Percentiles rank a stretch among this genome's conserved stretches.
Conservation (phyloP, 106 monocot species). For the Dioscorea alata region DNA sequence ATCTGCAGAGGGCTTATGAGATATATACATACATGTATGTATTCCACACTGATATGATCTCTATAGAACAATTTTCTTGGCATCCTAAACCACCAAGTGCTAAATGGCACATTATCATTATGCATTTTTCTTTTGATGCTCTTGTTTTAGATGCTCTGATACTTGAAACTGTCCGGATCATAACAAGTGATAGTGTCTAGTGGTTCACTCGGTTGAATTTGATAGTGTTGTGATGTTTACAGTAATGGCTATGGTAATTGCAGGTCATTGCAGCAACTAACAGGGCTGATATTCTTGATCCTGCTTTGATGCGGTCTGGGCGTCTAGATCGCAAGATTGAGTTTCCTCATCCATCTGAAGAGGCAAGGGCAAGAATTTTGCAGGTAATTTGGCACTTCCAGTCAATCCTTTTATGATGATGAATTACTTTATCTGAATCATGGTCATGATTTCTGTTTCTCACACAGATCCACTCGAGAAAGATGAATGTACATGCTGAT, state of each 20-base stretch:
- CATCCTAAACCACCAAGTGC: too few relatives aligned
- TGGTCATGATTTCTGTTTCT: not conserved
- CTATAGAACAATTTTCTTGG: too few relatives aligned
- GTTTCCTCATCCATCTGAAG: slow-evolving; percentile 90
- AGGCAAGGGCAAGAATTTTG: slow-evolving; percentile 83
- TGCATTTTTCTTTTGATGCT: too few relatives aligned
- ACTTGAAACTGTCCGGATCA: too few relatives aligned
- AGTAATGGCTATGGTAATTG: not conserved
- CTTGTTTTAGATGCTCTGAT: too few relatives aligned
- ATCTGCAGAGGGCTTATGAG: too few relatives aligned
- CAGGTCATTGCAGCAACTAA: slow-evolving; percentile 98
- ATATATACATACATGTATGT: too few relatives aligned
- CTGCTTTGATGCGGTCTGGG: slow-evolving; percentile 89
- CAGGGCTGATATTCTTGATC: slow-evolving; percentile 91
- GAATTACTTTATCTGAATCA: not conserved
- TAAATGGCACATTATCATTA: too few relatives aligned
- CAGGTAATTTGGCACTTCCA: slow-evolving; percentile 31
- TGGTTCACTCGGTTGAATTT: too few relatives aligned
- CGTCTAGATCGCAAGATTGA: slow-evolving; percentile 96
- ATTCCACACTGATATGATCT: too few relatives aligned
- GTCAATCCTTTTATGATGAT: not conserved
- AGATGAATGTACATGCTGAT: slow-evolving; percentile 95
- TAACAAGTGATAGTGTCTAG: too few relatives aligned
- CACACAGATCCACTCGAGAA: slow-evolving; percentile 88
- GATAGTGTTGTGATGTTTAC: not conserved